phyloP scores from a whole-genome alignment of 768 basidiomycete genomes.

The Mycena rebaudengoi region DNA sequence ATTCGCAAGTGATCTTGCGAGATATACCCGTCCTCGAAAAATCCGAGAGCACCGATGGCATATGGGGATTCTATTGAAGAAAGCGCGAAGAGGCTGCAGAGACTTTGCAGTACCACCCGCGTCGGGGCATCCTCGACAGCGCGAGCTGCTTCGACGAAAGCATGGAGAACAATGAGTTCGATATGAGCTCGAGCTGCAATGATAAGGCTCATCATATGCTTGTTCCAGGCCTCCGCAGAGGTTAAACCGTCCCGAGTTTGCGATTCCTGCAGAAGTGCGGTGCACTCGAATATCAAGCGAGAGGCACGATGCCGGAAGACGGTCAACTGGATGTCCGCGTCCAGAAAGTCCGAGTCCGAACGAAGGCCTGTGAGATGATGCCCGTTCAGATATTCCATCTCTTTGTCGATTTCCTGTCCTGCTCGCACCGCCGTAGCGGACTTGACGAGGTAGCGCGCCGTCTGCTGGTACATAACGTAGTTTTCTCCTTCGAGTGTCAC shows the following conservation, averaged over 20 bases:
- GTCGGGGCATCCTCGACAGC: not conserved
- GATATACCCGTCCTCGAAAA: slow-evolving; percentile 32
- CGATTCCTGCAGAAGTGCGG: slow-evolving; percentile 15
- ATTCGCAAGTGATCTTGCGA: slow-evolving; percentile 20
- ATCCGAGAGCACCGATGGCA: slow-evolving; percentile 27
- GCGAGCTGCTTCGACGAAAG: slow-evolving; percentile 23
- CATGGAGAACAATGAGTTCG: slow-evolving; percentile 29
- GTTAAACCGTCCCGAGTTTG: slow-evolving; percentile 9
- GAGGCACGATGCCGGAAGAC: slow-evolving; percentile 32
- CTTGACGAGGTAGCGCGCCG: slow-evolving; percentile 36
- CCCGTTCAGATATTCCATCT: slow-evolving; percentile 17
- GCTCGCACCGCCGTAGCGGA: slow-evolving; percentile 17
- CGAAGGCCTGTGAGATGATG: not conserved
- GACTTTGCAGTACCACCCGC: not conserved
- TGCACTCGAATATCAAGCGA: slow-evolving; percentile 28
- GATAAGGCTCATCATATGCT: slow-evolving; percentile 33
- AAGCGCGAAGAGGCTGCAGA: slow-evolving; percentile 33
- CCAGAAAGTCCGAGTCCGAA: slow-evolving; percentile 21
- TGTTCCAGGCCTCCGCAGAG: slow-evolving; percentile 31
- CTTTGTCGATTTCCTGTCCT: not conserved
- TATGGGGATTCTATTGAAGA: slow-evolving; percentile 32
- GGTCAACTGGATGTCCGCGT: slow-evolving; percentile 19
- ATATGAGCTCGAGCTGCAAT: slow-evolving; percentile 34
- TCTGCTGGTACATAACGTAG: slow-evolving; percentile 39
- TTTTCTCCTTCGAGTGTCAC: slow-evolving; percentile 37